Evolutionary conservation across 306 rosid species (phyloP), one percentile per base, ranked within the genome.

Genomic region (Pyrus bretschneideri): DNA sequence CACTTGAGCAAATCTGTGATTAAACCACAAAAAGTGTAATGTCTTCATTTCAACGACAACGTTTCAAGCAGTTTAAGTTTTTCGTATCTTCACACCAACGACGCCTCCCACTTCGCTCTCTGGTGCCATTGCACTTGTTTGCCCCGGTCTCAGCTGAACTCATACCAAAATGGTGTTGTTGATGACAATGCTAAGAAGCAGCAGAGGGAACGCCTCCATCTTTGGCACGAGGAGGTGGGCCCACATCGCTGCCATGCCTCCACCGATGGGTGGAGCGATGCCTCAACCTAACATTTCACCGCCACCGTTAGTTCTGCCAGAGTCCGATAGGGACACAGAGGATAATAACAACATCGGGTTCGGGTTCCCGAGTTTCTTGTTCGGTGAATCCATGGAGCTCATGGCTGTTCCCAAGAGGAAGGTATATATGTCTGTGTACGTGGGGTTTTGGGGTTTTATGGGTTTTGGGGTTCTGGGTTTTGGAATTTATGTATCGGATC

Each of bases 351-450:
- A 9, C 52, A 3, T 64, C 30, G 82, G 78, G 2, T 80, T 82
- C 63, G 84, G 78, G 63, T 80, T 84, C 78, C 91, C 88, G 2
- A 85, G 77, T 73, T 84, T 84, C 83, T 67, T 85, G 22, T 84
- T 78, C 70, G 86, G 80, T 19, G 93, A 87, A 38, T 85, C 92
- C 30, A 89, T 93, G 96, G 98, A 93, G 78, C 96, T 93, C 80
- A 91, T 93, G 98, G 96, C 88, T 79, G 97, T 87, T 63, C 98
- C 97, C 6, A 91, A 88, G 86, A 81, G 69, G 59, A 93, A 88
- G 96, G 97, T 84, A 69, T 27, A 18, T 1, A 11, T 65, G 7
- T 19, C 13, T 33, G 0, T 63, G 21, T 19, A 35, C 4, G 11
- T 65, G 49, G 49, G 45, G 18, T 55, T 73, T 73, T 35, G 25